A percentile compares a stretch with the other conserved stretches of the same genome.
These are phyloP conservation scores for Euphorbia celastroides DNA, from an alignment of 441 rosid genomes.

Conservation along the genomic window DNA sequence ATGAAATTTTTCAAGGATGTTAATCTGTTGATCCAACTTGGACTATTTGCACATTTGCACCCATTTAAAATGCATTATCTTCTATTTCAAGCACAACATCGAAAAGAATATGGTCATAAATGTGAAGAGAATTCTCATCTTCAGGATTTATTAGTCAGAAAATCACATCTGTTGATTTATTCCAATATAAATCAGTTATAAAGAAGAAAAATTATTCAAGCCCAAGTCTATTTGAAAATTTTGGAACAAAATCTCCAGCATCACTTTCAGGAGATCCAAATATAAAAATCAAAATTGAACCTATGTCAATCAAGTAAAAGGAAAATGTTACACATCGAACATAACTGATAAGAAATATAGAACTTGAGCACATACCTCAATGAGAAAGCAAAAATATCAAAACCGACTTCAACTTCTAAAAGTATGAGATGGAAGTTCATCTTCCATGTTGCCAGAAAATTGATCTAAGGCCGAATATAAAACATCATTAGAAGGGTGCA, in stretches of 20 bases:
- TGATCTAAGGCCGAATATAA: slow-evolving; percentile 37
- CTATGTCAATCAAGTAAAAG: slow-evolving; percentile 13
- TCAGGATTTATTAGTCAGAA: neutral
- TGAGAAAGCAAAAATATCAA: slow-evolving; percentile 5
- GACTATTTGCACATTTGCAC: neutral
- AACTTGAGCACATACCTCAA: slow-evolving; percentile 9
- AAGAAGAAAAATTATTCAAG: neutral
- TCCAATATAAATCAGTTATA: slow-evolving; percentile 2
- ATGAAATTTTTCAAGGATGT: neutral
- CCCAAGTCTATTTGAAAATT: slow-evolving; percentile 3
- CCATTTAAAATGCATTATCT: neutral
- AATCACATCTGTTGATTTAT: neutral
- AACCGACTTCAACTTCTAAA: slow-evolving; percentile 21
- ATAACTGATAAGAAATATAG: neutral
- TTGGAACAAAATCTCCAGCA: slow-evolving; percentile 11
- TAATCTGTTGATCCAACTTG: neutral
- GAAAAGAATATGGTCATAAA: neutral
- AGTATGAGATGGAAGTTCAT: slow-evolving; percentile 30
- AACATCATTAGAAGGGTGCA: slow-evolving; percentile 40
- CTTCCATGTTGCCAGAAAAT: slow-evolving; percentile 39
- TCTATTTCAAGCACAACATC: neutral
- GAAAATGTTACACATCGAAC: slow-evolving; percentile 16
- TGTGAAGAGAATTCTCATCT: neutral
- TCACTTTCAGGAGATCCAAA: slow-evolving; percentile 15
- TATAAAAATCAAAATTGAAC: slow-evolving; percentile 11